Base-by-base conservation (phyloP, 1,284 basidiomycete species). In the Inonotus hispidus region DNA sequence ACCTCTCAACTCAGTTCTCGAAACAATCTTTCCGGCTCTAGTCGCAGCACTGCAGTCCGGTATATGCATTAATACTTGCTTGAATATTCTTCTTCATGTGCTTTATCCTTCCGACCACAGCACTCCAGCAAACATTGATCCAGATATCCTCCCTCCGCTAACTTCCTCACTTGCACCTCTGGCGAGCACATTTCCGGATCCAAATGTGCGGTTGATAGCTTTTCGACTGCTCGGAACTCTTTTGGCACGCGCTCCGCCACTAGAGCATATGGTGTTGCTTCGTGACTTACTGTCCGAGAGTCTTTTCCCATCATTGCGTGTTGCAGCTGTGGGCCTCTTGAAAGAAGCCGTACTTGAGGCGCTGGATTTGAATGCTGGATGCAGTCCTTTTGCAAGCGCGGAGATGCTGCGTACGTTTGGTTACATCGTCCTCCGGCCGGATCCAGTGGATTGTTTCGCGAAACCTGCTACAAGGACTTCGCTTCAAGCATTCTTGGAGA, bases 261-360 rank as follows among this genome's bases (percentile, higher is more conserved):
- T 73, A 39, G 65, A 82, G 0, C 80, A 81, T 3, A 73, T 88
- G 25, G 76, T 80, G 37, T 71, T 85, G 7, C 75, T 90, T 2
- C 70, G 74, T 6, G 82, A 82, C 39, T 66, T 77, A 25, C 74
- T 88, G 13, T 75, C 79, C 1, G 73, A 74, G 7, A 62, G 66
- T 16, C 74, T 80, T 54, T 79, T 81, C 53, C 83, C 83, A 0
- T 84, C 85, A 66, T 85, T 90, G 78, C 77, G 83, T 8, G 79
- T 82, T 0, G 85, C 88, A 0, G 80, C 84, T 0, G 75, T 90
- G 1, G 83, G 84, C 0, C 73, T 90, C 4, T 75, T 88, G 2
- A 88, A 86, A 69, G 86, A 89, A 58, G 80, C 82, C 0, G 72
- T 85, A 1, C 70, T 90, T 4, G 78, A 83, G 56, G 81, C 77